These are phyloP conservation scores for Lanmaoa pseudosensibilis DNA, from an alignment of 768 basidiomycete genomes.

Conservation along the genomic window DNA sequence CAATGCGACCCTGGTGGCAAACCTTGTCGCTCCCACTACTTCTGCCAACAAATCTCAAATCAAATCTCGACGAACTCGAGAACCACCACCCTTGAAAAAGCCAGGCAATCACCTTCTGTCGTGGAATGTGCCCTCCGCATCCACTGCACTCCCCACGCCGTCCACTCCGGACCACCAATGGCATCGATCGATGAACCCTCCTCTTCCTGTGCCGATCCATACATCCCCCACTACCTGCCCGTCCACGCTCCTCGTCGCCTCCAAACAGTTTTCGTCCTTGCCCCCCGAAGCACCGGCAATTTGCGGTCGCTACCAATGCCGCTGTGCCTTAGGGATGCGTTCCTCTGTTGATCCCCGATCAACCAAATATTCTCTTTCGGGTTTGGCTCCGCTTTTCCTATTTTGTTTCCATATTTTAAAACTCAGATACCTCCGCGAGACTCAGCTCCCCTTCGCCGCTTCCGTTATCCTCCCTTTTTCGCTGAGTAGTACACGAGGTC, in stretches of 20 bases:
- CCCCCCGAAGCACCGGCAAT: slow-evolving; percentile 23
- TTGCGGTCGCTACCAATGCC: slow-evolving; percentile 30
- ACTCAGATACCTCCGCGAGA: slow-evolving; percentile 32
- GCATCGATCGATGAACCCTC: not conserved
- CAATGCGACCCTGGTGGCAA: slow-evolving; percentile 38
- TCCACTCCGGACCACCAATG: not conserved
- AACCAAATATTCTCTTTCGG: slow-evolving; percentile 39
- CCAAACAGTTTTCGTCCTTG: slow-evolving; percentile 1
- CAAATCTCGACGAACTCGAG: slow-evolving; percentile 32
- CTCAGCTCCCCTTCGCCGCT: slow-evolving; percentile 8
- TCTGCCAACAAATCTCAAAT: slow-evolving; percentile 31
- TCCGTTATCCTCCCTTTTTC: slow-evolving; percentile 9
- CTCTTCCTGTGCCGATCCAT: not conserved
- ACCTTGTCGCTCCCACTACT: slow-evolving; percentile 25
- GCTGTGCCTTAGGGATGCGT: slow-evolving; percentile 33
- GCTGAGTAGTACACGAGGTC: slow-evolving; percentile 15
- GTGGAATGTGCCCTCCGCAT: not conserved
- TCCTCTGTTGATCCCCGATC: slow-evolving; percentile 65
- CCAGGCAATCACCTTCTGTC: slow-evolving; percentile 23
- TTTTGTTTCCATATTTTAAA: slow-evolving; percentile 15
- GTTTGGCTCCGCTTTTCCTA: slow-evolving; percentile 34
- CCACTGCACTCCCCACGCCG: slow-evolving; percentile 1
- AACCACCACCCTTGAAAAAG: slow-evolving; percentile 14
- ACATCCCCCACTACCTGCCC: not conserved
- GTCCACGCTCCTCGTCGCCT: not conserved